Evolutionary conservation across 495 filamentous ascomycete species (phyloP).

Genomic region (Tuber umbilicatum): DNA sequence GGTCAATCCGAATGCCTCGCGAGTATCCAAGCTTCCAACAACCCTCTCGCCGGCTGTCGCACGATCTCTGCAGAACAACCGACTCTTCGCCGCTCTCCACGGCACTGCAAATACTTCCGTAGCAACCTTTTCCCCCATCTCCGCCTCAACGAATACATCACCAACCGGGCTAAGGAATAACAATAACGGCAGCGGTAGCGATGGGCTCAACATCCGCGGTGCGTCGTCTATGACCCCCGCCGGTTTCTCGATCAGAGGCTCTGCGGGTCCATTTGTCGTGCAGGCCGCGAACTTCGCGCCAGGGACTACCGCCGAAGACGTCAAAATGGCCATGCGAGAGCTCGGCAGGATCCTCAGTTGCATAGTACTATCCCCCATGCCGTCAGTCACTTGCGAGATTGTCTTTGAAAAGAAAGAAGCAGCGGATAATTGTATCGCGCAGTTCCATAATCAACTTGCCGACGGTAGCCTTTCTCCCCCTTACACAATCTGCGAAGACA

Average conservation of each 20-base stretch:
- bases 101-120: slow-evolving; percentile 8
- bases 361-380: slow-evolving; percentile 59
- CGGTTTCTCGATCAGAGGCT: slow-evolving; percentile 72
- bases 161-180: slow-evolving; percentile 23
- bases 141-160: not conserved
- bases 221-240: slow-evolving; percentile 40
- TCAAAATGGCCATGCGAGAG: slow-evolving; percentile 74
- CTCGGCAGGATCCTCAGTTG: slow-evolving; percentile 65
- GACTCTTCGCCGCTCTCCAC: slow-evolving; percentile 43
- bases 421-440: slow-evolving; percentile 72
- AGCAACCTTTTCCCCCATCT: not conserved
- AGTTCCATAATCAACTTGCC: slow-evolving; percentile 85
- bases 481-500: not conserved
- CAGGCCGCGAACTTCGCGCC: slow-evolving; percentile 83
- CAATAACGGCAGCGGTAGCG: slow-evolving; percentile 5
- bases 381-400: slow-evolving; percentile 81
- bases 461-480: slow-evolving; percentile 53
- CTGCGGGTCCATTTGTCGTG: slow-evolving; percentile 74
- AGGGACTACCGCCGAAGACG: slow-evolving; percentile 90
- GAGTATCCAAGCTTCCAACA: slow-evolving; percentile 40
- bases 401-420: slow-evolving; percentile 68
- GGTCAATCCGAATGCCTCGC: slow-evolving; percentile 41
- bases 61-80: slow-evolving; percentile 38
- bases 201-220: slow-evolving; percentile 37
- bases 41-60: slow-evolving; percentile 42